Base-by-base conservation (phyloP, 768 basidiomycete genomes). In the Nidula microcarpa region DNA sequence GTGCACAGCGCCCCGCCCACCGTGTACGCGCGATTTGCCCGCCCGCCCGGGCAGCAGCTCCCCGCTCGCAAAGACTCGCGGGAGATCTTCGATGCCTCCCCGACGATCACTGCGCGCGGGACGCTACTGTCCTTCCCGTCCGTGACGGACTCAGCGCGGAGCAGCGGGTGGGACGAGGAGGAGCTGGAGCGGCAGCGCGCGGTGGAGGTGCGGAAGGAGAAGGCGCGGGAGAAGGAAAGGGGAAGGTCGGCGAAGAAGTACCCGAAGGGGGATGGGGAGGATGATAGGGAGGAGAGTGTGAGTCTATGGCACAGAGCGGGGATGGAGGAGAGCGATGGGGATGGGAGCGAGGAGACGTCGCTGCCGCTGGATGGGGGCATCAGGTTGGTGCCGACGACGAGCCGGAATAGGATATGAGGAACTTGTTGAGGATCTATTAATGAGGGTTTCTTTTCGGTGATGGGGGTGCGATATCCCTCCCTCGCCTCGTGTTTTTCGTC, bases 211-310 rank as follows among this genome's bases (percentile, higher is more conserved):
- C 44, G 36, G 46, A 56, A 60, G 45, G 60, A 61, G 47, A 64
- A 58, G 60, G 55, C 53, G 39, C 63, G 58, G 46, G 65, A 60
- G 23, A 60, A 64, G 41, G 65, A 65, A 17, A 67, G 72, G 30
- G 66, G 71, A 32, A 67, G 74, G 55, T 68, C 72, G 32, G 66
- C 69, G 47, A 72, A 75, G 62, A 70, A 68, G 43, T 82, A 84
- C 54, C 79, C 79, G 4, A 74, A 71, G 50, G 77, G 74, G n/a
- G 66, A 60, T 23, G 76, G 73, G 0, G 74, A 76, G 3, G 81
- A 83, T 59, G 86, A 88, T 50, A 63, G 65, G 47, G 86, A 87
- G 52, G 86, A 88, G 68, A 82, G 81, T 51, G 64, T 78, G 49
- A 76, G 82, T 47, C 59, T 88, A 51, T 83, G 79, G 79, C 65